These are phyloP conservation scores for Dendrostoma leiphaemia DNA, from an alignment of 2,329 filamentous ascomycete species.

Conservation along the genomic window DNA sequence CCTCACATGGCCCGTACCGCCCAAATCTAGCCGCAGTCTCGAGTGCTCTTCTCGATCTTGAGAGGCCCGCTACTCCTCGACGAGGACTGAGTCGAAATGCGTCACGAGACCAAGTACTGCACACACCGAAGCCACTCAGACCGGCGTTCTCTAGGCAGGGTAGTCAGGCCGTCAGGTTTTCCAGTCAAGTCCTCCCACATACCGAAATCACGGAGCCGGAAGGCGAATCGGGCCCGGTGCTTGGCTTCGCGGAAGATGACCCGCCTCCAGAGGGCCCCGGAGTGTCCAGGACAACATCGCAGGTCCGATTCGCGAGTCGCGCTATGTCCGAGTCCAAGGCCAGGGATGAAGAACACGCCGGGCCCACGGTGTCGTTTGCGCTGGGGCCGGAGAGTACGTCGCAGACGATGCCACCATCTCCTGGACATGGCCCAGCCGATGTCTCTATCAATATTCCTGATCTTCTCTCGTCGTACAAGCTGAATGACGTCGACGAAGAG, in stretches of 20 bases:
- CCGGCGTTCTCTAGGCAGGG: constrained; percentile 52
- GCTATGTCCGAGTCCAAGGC: constrained; percentile 61
- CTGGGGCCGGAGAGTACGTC: constrained; percentile 34
- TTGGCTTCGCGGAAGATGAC: constrained; percentile 66
- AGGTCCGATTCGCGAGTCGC: constrained; percentile 60
- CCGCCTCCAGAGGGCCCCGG: constrained; percentile 34
- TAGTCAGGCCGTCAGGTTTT: constrained; percentile 60
- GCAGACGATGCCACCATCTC: constrained; percentile 46
- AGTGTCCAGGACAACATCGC: constrained; percentile 45
- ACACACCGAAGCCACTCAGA: constrained; percentile 30
- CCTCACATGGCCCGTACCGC: background rate
- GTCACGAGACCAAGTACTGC: background rate
- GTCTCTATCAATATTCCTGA: constrained; percentile 42
- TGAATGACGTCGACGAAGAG: constrained; percentile 24
- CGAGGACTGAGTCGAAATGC: constrained; percentile 7
- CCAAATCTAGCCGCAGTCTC: constrained; percentile 4
- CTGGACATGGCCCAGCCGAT: constrained; percentile 26
- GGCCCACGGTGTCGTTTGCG: constrained; percentile 64
- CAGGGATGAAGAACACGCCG: constrained; percentile 51
- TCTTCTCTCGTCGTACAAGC: constrained; percentile 39
- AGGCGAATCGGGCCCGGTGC: constrained; percentile 65
- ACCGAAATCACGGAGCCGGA: constrained; percentile 60
- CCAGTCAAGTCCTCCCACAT: constrained; percentile 70
- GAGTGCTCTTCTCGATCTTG: constrained; percentile 1
- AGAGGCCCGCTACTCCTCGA: background rate